Evolutionary conservation across 2,329 filamentous ascomycete species (phyloP), one percentile per base, ranked within the genome.

Genomic region (Paecilomyces formosus): DNA sequence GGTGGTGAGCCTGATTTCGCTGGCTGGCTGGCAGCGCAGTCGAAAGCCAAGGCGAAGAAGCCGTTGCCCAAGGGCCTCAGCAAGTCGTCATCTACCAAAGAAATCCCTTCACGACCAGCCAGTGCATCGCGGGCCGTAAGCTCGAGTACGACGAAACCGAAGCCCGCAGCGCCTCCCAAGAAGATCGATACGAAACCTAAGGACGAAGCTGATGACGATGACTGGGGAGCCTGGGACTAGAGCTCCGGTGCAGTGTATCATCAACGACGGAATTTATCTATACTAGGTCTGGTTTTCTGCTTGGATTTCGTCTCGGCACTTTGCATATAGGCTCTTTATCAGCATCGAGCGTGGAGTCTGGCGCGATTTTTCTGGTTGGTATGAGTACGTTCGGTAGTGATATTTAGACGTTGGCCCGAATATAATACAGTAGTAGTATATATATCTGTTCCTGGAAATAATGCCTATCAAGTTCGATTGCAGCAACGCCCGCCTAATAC

Each of bases 1-100:
- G 86, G 89, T 26, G 87, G 88, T 2, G 93, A 99, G 72, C 93
- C 93, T 0, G 94, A 97, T 72, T 97, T 99, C 74, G 93, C 92
- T 4, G 92, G 92, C 4, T 97, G 94, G 92, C 75, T 97, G 22
- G 92, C 90, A 12, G 92, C 92, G 12, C 91, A 97, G 71, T 85
- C 88, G 5, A 82, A 87, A 62, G 84, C 88, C 62, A 97, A 95
- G 77, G 66, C 74, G 1, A 82, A 81, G 65, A 94, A 89, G 64
- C 78, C 87, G 2, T 71, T 97, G 57, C 92, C 93, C 0, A 99
- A 96, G 75, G 93, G 93, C 0, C 72, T 97, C 26, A 76, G 80
- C 1, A 96, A 95, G 74, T 68, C 83, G 1, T 60, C 74, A 1
- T 63, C 72, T 13, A 65, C 72, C 8, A 65, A 70, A 9, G 55